A percentile compares a stretch with the other conserved stretches of the same genome.
Evolutionary conservation across 768 basidiomycete species (phyloP).

Genomic region (Chalciporus chontae): DNA sequence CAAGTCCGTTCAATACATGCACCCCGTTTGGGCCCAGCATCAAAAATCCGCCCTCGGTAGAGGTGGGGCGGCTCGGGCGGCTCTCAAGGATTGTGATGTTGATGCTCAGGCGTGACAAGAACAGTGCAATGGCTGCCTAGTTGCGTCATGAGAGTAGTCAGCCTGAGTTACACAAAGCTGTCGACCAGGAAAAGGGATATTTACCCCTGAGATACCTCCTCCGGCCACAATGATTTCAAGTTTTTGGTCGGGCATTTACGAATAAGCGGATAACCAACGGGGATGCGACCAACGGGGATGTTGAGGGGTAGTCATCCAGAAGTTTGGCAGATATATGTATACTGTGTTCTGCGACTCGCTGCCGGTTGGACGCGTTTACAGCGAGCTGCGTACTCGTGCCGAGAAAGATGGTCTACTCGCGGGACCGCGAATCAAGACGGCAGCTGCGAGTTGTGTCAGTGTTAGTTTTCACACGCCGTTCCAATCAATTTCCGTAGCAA

Average conservation of each 20-base stretch:
- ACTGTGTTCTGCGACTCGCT: not conserved
- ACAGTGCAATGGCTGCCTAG: conserved; percentile 23
- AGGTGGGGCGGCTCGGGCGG: conserved; percentile 13
- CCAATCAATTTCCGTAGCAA: no score
- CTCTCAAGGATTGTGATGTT: conserved; percentile 23
- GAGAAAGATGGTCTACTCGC: not conserved
- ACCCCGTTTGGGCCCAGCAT: conserved; percentile 30
- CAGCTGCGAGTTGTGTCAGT: no score
- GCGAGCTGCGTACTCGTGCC: conserved; percentile 2
- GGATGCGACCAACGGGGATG: not conserved
- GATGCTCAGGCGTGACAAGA: conserved; percentile 20
- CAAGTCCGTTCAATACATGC: conserved; percentile 27
- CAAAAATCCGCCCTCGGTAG: conserved; percentile 25
- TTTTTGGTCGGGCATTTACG: conserved; percentile 15
- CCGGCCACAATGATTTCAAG: conserved; percentile 27
- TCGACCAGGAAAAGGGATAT: conserved; percentile 3
- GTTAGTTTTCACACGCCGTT: not conserved
- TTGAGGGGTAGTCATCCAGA: not conserved
- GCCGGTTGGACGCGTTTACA: conserved; percentile 22
- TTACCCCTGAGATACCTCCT: conserved; percentile 27
- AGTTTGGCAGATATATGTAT: not conserved
- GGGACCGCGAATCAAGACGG: no score
- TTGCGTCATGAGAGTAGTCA: not conserved
- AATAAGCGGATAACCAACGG: not conserved
- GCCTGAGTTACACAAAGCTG: not conserved